phyloP scores from a whole-genome alignment of 169 alveolate genomes.

The Nephromyces sp. region DNA sequence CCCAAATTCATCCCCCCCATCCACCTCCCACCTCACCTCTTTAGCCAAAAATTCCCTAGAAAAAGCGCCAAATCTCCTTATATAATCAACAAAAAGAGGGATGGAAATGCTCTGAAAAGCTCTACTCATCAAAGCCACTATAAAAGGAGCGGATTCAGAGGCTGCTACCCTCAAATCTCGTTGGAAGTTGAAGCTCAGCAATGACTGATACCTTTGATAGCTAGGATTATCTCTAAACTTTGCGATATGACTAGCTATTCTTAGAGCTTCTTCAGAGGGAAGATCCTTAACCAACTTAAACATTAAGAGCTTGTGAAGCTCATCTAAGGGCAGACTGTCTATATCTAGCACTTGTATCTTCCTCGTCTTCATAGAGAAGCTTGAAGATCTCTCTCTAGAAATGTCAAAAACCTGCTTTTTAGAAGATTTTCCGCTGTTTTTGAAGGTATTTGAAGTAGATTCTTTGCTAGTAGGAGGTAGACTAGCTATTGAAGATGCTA shows the following conservation, averaged over 20 bases:
- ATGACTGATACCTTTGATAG: slow-evolving; percentile 6
- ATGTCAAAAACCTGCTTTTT: no score
- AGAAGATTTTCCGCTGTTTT: no score
- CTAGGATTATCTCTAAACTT: slow-evolving; percentile 23
- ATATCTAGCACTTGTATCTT: no score
- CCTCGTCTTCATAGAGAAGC: no score
- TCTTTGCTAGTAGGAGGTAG: no score
- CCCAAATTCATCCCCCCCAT: no score
- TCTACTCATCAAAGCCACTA: slow-evolving; percentile 5
- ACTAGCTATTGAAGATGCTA: no score
- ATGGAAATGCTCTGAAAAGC: slow-evolving; percentile 19
- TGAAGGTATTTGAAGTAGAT: no score
- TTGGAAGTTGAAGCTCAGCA: not conserved
- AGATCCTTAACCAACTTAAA: slow-evolving; percentile 21
- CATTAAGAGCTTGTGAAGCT: slow-evolving; percentile 25
- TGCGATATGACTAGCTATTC: slow-evolving; percentile 21
- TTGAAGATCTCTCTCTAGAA: no score
- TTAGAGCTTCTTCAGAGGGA: slow-evolving; percentile 31
- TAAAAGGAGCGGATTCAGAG: not conserved
- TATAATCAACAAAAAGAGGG: slow-evolving; percentile 25
- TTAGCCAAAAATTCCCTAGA: slow-evolving; percentile 22
- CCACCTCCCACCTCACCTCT: no score
- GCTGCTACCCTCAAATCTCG: no score
- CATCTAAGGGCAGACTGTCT: slow-evolving; percentile 13
- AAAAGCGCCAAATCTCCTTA: slow-evolving; percentile 26